Evolutionary conservation across 352 stramenopile species (phyloP), one percentile per base, ranked within the genome.

Genomic region (Globisporangium polare): DNA sequence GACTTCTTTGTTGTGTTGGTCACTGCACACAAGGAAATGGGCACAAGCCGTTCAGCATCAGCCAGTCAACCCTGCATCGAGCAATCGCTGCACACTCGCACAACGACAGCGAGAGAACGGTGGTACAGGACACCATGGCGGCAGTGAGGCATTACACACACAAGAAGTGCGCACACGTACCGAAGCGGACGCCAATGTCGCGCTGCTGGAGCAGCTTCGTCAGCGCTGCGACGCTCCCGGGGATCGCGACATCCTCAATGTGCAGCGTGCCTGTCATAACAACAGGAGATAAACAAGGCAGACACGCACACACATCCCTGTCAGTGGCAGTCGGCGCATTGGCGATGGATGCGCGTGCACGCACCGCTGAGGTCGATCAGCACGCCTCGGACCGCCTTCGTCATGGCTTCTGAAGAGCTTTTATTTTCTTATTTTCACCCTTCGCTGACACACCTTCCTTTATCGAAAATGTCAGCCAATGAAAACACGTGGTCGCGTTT

Each of bases 1-100:
- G 73, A 88, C 47, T 85, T 86, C 58, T 77, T 88, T 37, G 78
- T 88, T n/a, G 76, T 88, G 55, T 88, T 88, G n/a, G 72, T 86
- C 56, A 88, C 78, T 88, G 41, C 9, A 24, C 13, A 60, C 20
- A 29, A 37, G 3, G 6, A 22, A 46, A 57, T 37, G 27, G 54
- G 24, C 10, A 12, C 43, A 43, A 42, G 26, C 12, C 35, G 20
- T 2, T n/a, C 13, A 33, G 27, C 35, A 39, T n/a, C 10, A n/a
- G n/a, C 15, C 26, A 59, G 22, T 24, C 8, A 39, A 22, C 22
- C 24, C 5, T 22, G 1, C 26, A 20, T 35, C 17, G 33, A 43
- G 15, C 15, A 9, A 18, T 43, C 37, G 37, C n/a, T 43, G 20
- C 7, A 43, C 10, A 9, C 12, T 3, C 12, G 9, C 17, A 54